Evolutionary conservation across 257 asterid species (phyloP), one percentile per base, ranked within the genome.

Genomic region (Eustoma russellianum): DNA sequence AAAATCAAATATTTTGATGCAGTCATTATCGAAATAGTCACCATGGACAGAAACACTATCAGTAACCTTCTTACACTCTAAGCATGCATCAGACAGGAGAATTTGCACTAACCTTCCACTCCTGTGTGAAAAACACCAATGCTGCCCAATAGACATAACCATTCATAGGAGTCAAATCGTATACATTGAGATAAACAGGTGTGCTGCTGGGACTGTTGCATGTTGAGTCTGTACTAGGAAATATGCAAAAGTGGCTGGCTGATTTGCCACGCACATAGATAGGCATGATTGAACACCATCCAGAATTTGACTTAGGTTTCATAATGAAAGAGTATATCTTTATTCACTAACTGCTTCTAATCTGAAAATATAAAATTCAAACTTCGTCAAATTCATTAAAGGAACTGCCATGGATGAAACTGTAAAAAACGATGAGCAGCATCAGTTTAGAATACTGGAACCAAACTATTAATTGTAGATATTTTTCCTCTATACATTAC

Each of bases 121-220:
- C 94, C 96, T 8, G 96, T 77, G 75, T 87, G 96, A 66, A 83
- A 87, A 62, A 78, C 73, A 6, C 96, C 94, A 52, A 87, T 51
- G 41, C 96, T 60, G 90, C 90, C 96, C 96, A 87, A 61, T 74
- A 83, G 61, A 83, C 53, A 48, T 80, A 87, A 63, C 85, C 89
- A 61, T 83, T 87, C 40, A 72, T 38, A 12, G 85, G 70, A 41
- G 93, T 79, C 77, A 87, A 67, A 49, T 87, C 96, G 7, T 87
- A 83, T 16, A 87, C 85, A 59, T 87, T 87, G 46, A 87, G 88
- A 79, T 72, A 87, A 62, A 87, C 85, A 12, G 93, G 83, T 33
- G 76, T 53, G 34, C 63, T 60, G 16, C 80, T 75, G 17, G 79
- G 72, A 56, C 72, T 66, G 50, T 41, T 56, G 56, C 66, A 64